Evolutionary conservation across 305 asterid genomes (phyloP), one percentile per base, ranked within the genome.

Genomic region (Solanum hybrid): DNA sequence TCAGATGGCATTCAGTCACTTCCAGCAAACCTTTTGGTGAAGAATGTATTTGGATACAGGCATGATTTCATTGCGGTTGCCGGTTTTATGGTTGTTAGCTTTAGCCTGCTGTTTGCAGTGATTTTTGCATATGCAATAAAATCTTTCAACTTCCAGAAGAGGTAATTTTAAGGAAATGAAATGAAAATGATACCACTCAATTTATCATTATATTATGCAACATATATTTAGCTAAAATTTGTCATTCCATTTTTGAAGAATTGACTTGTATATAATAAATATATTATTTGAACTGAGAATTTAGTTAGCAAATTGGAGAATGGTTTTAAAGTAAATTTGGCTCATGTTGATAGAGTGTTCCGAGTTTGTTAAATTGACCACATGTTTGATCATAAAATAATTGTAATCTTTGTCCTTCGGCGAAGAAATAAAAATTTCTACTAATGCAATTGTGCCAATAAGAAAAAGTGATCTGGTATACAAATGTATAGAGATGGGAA

Each of bases 121-220:
- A 96, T 96, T 89, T 97, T 97, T 86, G 98, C 98, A 4, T 95
- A 91, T 85, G 96, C 98, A 36, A 95, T 97, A 79, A 97, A 95
- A 91, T 91, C 98, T 6, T 97, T 97, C 89, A 96, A 94, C 93
- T 97, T 97, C 91, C 96, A 94, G 94, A 95, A 95, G 95, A 93
- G 99, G 89, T 97, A 92, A 92, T 10, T 81, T 81, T 10, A 82
- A 27, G 27, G 72, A 46, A 42, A 82, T 42, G 72, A 46, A 42
- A 82, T 42, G 87, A 46, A 82, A 24, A 42, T 42, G 37, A 42
- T 29, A 42, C 36, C 69, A 40, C 38, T 12, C 72, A 46, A 82
- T 42, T 27, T 42, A 10, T 42, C 24, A 82, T 38, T 82, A 10
- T 82, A 14, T 46, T 27, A 16, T 27, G 72, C 37, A 80, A 38